Base-by-base conservation (phyloP, 495 filamentous ascomycete species). In the Penicillium malachiteum region DNA sequence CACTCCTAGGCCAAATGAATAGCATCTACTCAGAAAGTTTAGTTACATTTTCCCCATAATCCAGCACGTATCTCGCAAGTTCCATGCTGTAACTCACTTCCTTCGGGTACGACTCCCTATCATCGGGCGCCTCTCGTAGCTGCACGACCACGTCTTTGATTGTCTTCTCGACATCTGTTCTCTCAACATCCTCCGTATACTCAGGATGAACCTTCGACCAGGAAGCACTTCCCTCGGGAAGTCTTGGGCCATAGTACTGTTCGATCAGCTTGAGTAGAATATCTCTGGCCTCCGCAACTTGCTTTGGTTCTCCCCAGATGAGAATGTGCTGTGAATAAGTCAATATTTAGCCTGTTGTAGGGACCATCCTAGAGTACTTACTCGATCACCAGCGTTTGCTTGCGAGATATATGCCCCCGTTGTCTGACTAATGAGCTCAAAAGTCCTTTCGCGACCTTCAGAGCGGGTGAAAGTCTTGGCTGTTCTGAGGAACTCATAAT, bases 1-100 rank as follows among this genome's bases (percentile, higher is more conserved):
- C 72, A 18, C 77, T 64, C 1, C 54, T 54, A 17, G 76, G 75
- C 80, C 78, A 81, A 9, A 73, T 47, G 40, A 81, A 81, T 26
- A 26, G 4, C 7, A 72, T 63, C 1, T 77, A 62, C 56, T 73
- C 41, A 17, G 35, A 11, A 40, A 18, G 1, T 33, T 48, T 18
- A 31, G 32, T 10, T 14, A 26, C 2, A 26, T 26, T 26, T 26
- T 26, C 2, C 21, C 4, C 21, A n/a, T n/a, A 26, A 26, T 26
- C 21, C 21, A 26, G 21, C 21, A 26, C 21, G 21, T 26, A 26
- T 26, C 21, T 26, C 21, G 21, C 1, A 26, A 26, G 21, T 26
- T 1, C 1, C 21, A 26, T 26, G 21, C 4, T 26, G 21, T 26
- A 26, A 26, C 21, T 26, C 21, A 26, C 21, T 4, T 26, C 21